These are phyloP conservation scores for Trichosporon coremiiforme DNA, from an alignment of 1,284 basidiomycete genomes.

Conservation along the genomic window DNA sequence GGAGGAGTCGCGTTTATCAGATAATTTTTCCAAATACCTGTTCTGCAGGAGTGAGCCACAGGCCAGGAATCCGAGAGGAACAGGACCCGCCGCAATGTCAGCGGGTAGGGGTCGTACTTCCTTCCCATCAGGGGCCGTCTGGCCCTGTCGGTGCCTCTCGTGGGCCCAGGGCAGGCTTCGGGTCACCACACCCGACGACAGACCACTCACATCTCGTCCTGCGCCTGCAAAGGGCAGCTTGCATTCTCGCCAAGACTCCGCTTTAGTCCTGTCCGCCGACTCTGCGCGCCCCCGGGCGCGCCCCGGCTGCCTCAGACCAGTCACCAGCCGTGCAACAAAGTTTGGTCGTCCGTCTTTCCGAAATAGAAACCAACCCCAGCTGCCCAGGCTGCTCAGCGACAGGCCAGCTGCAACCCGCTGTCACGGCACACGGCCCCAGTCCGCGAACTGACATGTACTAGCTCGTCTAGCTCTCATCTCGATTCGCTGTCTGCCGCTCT, in stretches of 20 bases:
- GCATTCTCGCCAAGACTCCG: not conserved
- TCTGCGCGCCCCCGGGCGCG: too few species aligned
- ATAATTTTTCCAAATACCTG: constrained; percentile 8
- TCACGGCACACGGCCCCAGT: not conserved
- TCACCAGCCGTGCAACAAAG: not conserved
- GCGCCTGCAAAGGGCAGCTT: not conserved
- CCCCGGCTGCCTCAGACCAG: not conserved
- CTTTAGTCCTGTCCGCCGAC: not conserved
- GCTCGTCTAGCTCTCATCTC: not conserved
- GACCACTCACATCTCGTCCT: not conserved
- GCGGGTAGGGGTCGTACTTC: not conserved
- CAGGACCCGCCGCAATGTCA: not conserved
- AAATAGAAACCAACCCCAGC: not conserved
- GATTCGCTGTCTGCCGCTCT: not conserved
- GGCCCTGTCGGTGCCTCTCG: not conserved
- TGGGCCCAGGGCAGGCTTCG: constrained; percentile 3
- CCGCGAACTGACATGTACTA: not conserved
- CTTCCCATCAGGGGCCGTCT: not conserved
- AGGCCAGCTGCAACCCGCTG: not conserved
- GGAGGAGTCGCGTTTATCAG: not conserved
- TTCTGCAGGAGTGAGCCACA: not conserved
- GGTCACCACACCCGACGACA: constrained; percentile 10
- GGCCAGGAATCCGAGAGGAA: not conserved
- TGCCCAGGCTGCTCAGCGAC: not conserved
- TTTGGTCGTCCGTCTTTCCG: constrained; percentile 14